Base-by-base conservation (phyloP, 108 stramenopile species). In the Parmales sp. region DNA sequence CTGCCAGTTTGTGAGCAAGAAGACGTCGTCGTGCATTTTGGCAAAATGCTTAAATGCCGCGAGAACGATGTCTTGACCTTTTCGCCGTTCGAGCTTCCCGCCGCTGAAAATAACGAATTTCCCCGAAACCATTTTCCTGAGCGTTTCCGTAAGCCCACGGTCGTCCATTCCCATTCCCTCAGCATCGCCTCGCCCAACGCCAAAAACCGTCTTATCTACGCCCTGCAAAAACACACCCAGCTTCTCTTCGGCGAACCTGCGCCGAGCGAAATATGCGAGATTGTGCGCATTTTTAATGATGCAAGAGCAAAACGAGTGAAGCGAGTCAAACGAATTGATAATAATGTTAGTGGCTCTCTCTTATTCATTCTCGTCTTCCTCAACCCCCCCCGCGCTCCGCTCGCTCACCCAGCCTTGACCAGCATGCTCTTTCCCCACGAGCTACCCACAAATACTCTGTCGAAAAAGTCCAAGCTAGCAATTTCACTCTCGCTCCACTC, bases 61-160 rank as follows among this genome's bases (percentile, higher is more conserved):
- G 28, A 67, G 23, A n/a, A 48, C 45, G 1, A 67, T 67, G 45
- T 67, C 66, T 34, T 67, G 66, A 18, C 66, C 66, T 46, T 67
- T 67, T 16, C 66, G 44, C 44, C 23, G 20, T 46, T 67, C 66
- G 45, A 67, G 66, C 45, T 67, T 67, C 16, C 66, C 66, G 31
- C 66, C 66, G 1, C 18, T 19, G 66, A 67, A 67, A 2, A 38
- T 39, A 18, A 65, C 64, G 38, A 65, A 39, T 22, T 39, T 20
- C 18, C 39, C 19, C 2, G 8, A 11, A 13, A 43, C 13, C 41
- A 43, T 43, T 13, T 11, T 43, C 11, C 8, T 43, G 41, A 43
- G 8, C 41, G 13, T 43, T 8, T 11, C 41, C 8, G 8, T 13
- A 43, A 11, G 11, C 8, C 13, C 41, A 43, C 25, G 38, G 5